Conservation (phyloP, 1,284 basidiomycete species). For the Ustilago esculenta region DNA sequence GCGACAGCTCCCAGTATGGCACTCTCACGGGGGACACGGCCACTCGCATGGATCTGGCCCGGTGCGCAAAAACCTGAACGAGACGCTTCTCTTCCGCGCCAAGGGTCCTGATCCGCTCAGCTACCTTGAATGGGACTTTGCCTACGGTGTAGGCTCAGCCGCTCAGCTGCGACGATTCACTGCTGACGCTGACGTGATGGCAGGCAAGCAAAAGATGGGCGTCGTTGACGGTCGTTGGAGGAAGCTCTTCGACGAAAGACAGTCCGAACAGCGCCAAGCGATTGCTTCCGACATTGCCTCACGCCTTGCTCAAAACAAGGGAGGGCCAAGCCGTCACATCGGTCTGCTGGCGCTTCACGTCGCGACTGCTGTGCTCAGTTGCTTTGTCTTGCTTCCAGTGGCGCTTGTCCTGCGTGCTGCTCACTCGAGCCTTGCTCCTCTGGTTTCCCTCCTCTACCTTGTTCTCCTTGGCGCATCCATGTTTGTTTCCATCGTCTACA, state of each 20-base stretch:
- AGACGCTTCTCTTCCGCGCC: constrained; percentile 52
- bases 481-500: constrained; percentile 57
- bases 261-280: constrained; percentile 17
- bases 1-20: constrained; percentile 23
- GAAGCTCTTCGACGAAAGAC: constrained; percentile 54
- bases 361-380: constrained; percentile 48
- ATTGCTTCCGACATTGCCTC: constrained; percentile 50
- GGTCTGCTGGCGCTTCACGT: constrained; percentile 44
- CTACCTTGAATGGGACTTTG: constrained; percentile 65
- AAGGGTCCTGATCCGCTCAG: constrained; percentile 64
- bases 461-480: constrained; percentile 41
- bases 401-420: constrained; percentile 56
- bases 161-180: constrained; percentile 50
- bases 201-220: constrained; percentile 49
- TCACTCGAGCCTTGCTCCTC: constrained; percentile 51
- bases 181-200: constrained; percentile 29
- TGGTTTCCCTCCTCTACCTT: constrained; percentile 53
- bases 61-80: constrained; percentile 46
- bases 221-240: constrained; percentile 57
- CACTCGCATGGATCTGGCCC: constrained; percentile 47
- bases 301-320: constrained; percentile 7
- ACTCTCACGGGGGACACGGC: constrained; percentile 27
- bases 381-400: constrained; percentile 59
- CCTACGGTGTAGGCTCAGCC: constrained; percentile 41
- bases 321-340: constrained; percentile 40